phyloP scores from a whole-genome alignment of 2,329 filamentous ascomycete species.

The Parascedosporium putredinis region DNA sequence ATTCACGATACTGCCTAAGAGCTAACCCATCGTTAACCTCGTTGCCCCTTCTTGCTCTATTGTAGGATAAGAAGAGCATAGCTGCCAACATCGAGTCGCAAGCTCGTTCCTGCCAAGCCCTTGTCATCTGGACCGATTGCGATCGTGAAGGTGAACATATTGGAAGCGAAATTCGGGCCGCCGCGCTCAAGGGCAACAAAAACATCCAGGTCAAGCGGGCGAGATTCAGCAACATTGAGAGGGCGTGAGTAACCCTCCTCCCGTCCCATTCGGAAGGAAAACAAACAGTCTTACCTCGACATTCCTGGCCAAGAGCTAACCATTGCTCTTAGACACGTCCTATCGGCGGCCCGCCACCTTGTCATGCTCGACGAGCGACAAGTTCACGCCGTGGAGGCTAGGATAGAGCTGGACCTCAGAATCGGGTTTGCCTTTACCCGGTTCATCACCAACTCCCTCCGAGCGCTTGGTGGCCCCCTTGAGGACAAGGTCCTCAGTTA shows the following conservation, averaged over 20 bases:
- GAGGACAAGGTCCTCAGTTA: constrained; percentile 66
- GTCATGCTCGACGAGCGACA: constrained; percentile 74
- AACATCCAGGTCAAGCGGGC: constrained; percentile 74
- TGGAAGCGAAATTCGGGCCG: constrained; percentile 76
- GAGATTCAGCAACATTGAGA: constrained; percentile 90
- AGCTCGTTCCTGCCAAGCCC: constrained; percentile 58
- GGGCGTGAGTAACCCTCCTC: constrained; percentile 59
- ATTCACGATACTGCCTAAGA: too few relatives aligned
- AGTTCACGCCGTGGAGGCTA: constrained; percentile 74
- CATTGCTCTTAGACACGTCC: constrained; percentile 80
- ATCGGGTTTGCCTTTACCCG: constrained; percentile 91
- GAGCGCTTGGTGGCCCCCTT: constrained; percentile 57
- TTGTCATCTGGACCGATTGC: constrained; percentile 99
- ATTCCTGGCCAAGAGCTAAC: too few relatives aligned
- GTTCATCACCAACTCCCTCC: constrained; percentile 71
- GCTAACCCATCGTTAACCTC: too few relatives aligned
- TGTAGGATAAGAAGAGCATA: constrained; percentile 65
- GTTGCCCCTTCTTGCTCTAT: neutral
- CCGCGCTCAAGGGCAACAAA: constrained; percentile 64
- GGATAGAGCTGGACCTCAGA: constrained; percentile 85
- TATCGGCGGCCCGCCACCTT: constrained; percentile 70
- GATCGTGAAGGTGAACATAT: constrained; percentile 97
- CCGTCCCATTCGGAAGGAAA: too few relatives aligned
- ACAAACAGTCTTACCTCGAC: too few relatives aligned
- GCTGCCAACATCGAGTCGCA: constrained; percentile 77